phyloP scores from a whole-genome alignment of 306 rosid species.

The Vigna unguiculata region DNA sequence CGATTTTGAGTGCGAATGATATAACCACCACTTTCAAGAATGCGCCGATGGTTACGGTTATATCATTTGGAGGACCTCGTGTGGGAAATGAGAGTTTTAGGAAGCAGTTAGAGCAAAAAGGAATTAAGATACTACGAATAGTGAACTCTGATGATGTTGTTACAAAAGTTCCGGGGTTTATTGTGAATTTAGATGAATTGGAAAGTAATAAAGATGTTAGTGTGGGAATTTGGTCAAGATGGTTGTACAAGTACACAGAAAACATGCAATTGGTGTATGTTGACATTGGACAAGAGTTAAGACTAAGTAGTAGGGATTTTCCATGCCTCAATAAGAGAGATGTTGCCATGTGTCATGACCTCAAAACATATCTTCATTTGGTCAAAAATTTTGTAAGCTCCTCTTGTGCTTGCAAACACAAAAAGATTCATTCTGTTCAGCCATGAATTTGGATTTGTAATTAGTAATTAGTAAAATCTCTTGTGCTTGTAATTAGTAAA shows the following conservation, averaged over 20 bases:
- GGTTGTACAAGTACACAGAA: conserved; percentile 57
- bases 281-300: conserved; percentile 74
- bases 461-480: no score
- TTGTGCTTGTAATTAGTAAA: no score
- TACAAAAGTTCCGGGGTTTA: conserved; percentile 71
- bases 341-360: conserved; percentile 71
- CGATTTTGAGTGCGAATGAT: conserved; percentile 68
- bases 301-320: conserved; percentile 56
- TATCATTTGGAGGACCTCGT: conserved; percentile 82
- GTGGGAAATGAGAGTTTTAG: conserved; percentile 72
- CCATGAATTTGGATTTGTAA: no score
- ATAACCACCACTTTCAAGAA: conserved; percentile 53
- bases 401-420: conserved; percentile 40
- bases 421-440: background rate
- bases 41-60: conserved; percentile 63
- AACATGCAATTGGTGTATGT: conserved; percentile 67
- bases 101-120: conserved; percentile 51
- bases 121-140: conserved; percentile 64
- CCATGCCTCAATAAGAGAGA: conserved; percentile 8
- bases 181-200: conserved; percentile 29
- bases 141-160: conserved; percentile 75
- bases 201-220: background rate
- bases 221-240: conserved; percentile 43
- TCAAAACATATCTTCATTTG: conserved; percentile 72
- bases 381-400: conserved; percentile 64